phyloP scores from a whole-genome alignment of 305 asterid genomes.

The Petunia hybrid region DNA sequence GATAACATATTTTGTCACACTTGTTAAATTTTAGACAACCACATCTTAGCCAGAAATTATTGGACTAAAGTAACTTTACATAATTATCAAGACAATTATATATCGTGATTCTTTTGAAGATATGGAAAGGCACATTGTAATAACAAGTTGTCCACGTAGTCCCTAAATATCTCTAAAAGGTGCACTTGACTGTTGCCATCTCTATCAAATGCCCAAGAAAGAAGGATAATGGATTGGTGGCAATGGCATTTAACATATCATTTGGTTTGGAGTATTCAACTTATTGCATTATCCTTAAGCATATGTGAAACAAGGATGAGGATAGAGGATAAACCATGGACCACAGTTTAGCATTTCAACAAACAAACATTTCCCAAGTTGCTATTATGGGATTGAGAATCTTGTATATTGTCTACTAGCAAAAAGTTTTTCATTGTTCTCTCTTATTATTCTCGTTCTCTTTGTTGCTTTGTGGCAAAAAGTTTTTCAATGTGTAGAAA shows the following conservation, averaged over 20 bases:
- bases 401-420: not conserved
- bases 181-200: not conserved
- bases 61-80: too few species aligned
- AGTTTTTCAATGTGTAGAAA: too few species aligned
- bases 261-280: not conserved
- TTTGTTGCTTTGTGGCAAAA: not conserved
- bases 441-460: not conserved
- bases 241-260: not conserved
- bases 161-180: not conserved
- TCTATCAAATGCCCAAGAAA: not conserved
- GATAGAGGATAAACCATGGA: not conserved
- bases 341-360: not conserved
- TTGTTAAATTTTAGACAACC: not conserved
- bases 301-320: not conserved
- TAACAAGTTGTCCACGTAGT: not conserved
- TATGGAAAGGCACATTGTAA: not conserved
- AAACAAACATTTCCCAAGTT: not conserved
- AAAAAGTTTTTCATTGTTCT: not conserved
- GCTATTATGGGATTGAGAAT: slow-evolving; percentile 1
- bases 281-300: not conserved
- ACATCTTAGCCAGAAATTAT: too few species aligned
- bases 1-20: not conserved
- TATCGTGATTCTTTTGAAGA: not conserved
- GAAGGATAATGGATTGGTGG: not conserved
- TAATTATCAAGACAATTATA: too few species aligned